Base-by-base conservation (phyloP, 768 basidiomycete species). In the Collybia sordida region DNA sequence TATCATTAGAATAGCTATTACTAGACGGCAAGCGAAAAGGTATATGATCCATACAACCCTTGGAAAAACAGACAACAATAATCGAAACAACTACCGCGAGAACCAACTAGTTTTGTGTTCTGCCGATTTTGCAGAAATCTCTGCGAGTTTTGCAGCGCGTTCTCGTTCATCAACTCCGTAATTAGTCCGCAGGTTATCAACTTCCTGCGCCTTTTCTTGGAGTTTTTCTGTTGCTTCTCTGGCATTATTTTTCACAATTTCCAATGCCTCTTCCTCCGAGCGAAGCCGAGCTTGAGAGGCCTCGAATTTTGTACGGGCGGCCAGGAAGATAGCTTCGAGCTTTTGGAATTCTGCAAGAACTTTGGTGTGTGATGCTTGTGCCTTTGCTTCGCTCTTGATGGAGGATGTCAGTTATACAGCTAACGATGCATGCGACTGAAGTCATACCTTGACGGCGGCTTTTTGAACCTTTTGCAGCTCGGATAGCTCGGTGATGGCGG, bases 111-210 rank as follows among this genome's bases (percentile, higher is more conserved):
- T 24, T 17, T 42, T 35, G 39, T 44, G 42, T 25, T 27, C 42
- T 28, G 49, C 22, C 15, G 9, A 7, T 14, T 31, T 31, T 31
- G 31, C 31, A 31, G 31, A 31, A 31, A 84, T 61, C 52, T 77
- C 63, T 2, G 56, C 64, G 17, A 83, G 56, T 61, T 75, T 82
- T 4, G 72, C 74, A 49, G 75, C 77, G 39, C 86, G 72, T 64
- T 87, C 86, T 47, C 80, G 75, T 71, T 90, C 89, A 56, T 91
- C 89, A 6, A 82, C 82, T 28, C 79, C 80, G 61, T 86, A 84
- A 57, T 82, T 75, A 17, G 73, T 70, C 24, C 88, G 71, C 45
- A 91, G 63, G 53, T 76, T 75, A 56, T 91, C 87, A 1, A 93
- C 77, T 59, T 91, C 87, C 47, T 79, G 75, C n/a, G 78, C 77